Percentiles rank a stretch among this genome's conserved stretches.
Evolutionary conservation across 805 yeast genomes (phyloP).

Genomic region (Pichia gijzeniarum): DNA sequence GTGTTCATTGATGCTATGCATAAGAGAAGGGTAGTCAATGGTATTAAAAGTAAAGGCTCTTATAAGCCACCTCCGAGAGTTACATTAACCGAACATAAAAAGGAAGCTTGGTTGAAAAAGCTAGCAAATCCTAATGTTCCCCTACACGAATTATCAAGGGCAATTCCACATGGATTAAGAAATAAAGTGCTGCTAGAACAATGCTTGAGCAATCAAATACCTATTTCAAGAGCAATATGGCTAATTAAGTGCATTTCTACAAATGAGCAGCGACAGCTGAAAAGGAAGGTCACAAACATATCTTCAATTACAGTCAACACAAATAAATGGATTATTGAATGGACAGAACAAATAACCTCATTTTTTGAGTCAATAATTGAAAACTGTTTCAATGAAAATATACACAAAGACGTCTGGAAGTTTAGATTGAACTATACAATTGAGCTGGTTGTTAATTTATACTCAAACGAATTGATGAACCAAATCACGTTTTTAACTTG

Average conservation of each 20-base stretch:
- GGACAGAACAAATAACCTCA: constrained; percentile 80
- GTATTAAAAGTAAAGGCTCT: constrained; percentile 42
- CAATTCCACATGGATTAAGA: constrained; percentile 86
- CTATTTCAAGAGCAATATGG: constrained; percentile 84
- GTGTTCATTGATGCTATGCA: constrained; percentile 43
- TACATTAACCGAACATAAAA: constrained; percentile 79
- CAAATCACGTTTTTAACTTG: constrained; percentile 55
- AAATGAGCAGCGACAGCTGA: constrained; percentile 60
- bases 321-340: constrained; percentile 68
- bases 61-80: constrained; percentile 85
- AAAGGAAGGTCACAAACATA: constrained; percentile 34
- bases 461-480: constrained; percentile 62
- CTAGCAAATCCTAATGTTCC: constrained; percentile 65
- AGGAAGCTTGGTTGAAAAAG: constrained; percentile 81
- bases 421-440: constrained; percentile 52
- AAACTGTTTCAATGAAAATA: constrained; percentile 29
- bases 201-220: constrained; percentile 59
- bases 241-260: constrained; percentile 80
- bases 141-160: constrained; percentile 59
- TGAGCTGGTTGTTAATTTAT: constrained; percentile 56
- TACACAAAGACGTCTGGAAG: constrained; percentile 35
- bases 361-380: constrained; percentile 47
- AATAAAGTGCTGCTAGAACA: constrained; percentile 69
- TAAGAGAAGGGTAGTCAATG: constrained; percentile 39
- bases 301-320: constrained; percentile 34